Percentiles rank a stretch among this genome's conserved stretches.
phyloP scores from a whole-genome alignment of 352 stramenopile species.

The Pythium utonaiense region DNA sequence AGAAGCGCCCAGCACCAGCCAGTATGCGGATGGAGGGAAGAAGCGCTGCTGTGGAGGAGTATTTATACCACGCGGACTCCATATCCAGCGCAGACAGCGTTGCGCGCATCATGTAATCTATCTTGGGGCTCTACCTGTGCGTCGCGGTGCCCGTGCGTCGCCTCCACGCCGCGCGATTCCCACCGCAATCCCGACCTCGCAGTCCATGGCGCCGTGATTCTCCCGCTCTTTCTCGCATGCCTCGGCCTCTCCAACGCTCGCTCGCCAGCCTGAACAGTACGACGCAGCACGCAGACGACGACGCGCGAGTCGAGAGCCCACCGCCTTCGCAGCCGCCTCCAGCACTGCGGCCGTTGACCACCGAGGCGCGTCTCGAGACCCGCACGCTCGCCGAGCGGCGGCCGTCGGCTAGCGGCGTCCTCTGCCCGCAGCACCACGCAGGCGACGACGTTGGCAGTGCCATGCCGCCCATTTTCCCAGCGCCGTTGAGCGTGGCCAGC shows the following conservation, averaged over 20 bases:
- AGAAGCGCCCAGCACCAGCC: too few relatives aligned
- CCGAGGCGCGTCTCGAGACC: slow-evolving; percentile 26
- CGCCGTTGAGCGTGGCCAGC: slow-evolving; percentile 4
- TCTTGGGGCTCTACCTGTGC: background rate
- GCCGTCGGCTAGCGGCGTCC: background rate
- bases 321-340: background rate
- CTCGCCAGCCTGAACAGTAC: background rate
- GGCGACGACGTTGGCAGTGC: too few relatives aligned
- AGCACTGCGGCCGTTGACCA: slow-evolving; percentile 24
- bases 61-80: background rate
- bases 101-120: background rate
- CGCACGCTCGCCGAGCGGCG: background rate
- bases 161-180: background rate
- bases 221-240: slow-evolving; percentile 3
- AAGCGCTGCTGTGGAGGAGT: background rate
- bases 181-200: background rate
- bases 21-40: too few relatives aligned
- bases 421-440: background rate
- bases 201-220: slow-evolving; percentile 7
- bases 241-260: background rate
- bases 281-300: background rate
- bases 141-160: background rate
- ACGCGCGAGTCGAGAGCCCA: slow-evolving; percentile 11
- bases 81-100: background rate
- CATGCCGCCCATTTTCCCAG: slow-evolving; percentile 20